Conservation (phyloP, 1,284 basidiomycete genomes). For the Pyrrhoderma noxium region DNA sequence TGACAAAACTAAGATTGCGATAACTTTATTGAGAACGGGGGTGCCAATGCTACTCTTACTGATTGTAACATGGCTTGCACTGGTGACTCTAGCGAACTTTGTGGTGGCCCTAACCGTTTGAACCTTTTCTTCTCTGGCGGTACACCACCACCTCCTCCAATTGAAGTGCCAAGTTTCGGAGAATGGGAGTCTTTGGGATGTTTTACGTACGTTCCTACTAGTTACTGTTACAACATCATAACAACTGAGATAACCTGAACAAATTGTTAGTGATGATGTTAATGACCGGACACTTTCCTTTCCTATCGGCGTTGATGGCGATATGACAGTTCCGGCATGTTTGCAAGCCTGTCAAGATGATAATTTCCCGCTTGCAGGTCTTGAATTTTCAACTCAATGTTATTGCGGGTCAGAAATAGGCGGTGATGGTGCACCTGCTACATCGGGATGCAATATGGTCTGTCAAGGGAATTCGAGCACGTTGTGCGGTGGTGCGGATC, state of each 20-base stretch:
- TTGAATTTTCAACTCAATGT: constrained; percentile 37
- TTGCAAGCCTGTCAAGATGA: constrained; percentile 21
- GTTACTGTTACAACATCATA: too few relatives aligned
- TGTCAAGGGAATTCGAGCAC: constrained; percentile 53
- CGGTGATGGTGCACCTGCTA: constrained; percentile 39
- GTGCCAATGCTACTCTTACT: constrained; percentile 15
- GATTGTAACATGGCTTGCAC: constrained; percentile 54
- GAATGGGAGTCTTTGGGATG: constrained; percentile 61
- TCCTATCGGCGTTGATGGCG: constrained; percentile 16
- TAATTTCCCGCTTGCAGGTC: constrained; percentile 23
- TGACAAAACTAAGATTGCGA: constrained; percentile 19
- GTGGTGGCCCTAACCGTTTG: constrained; percentile 53
- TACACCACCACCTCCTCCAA: constrained; percentile 44
- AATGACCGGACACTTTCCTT: constrained; percentile 20
- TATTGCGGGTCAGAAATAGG: constrained; percentile 46
- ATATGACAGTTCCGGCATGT: constrained; percentile 26
- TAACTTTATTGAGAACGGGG: constrained; percentile 20
- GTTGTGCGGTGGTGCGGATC: constrained; percentile 60
- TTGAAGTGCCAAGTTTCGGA: constrained; percentile 43
- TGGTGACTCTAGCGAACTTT: constrained; percentile 49
- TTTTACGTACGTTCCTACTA: too few relatives aligned
- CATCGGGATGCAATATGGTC: constrained; percentile 51
- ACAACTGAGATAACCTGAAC: too few relatives aligned
- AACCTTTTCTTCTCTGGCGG: constrained; percentile 58
- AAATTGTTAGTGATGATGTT: constrained; percentile 24